phyloP scores from a whole-genome alignment of 176 grass and related monocot genomes.

The Cenchrus americanus region DNA sequence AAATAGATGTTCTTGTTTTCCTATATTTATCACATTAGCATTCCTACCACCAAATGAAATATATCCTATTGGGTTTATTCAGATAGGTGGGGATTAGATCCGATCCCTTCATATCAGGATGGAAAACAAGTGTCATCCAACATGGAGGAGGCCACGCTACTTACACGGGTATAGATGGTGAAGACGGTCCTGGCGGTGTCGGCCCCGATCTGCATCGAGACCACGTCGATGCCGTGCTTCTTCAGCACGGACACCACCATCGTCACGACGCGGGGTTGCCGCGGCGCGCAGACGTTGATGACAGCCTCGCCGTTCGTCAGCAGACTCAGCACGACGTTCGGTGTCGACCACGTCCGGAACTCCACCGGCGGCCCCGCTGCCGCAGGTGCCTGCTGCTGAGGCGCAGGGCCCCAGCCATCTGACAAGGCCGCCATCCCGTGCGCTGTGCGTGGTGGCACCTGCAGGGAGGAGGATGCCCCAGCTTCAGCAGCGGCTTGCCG shows the following conservation, averaged over 20 bases:
- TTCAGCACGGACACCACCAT: conserved; percentile 51
- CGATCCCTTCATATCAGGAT: not conserved
- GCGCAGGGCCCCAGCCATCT: not conserved
- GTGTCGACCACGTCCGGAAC: conserved; percentile 64
- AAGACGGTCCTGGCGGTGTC: conserved; percentile 36
- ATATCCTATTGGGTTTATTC: not conserved
- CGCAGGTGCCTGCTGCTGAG: not conserved
- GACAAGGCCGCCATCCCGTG: not conserved
- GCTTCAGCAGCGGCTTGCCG: not conserved
- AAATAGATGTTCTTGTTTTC: not conserved
- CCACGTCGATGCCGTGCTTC: conserved; percentile 63
- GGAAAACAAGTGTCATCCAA: not conserved
- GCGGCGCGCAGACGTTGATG: conserved; percentile 47
- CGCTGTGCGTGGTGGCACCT: not conserved
- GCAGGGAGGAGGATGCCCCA: not conserved
- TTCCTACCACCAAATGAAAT: not conserved
- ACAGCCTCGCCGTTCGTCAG: conserved; percentile 36
- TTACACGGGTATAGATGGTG: conserved; percentile 56
- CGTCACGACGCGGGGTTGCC: conserved; percentile 33
- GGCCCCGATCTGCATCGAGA: conserved; percentile 45
- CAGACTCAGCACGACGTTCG: conserved; percentile 61
- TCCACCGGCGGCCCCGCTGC: conserved; percentile 11
- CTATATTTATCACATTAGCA: too few species aligned
- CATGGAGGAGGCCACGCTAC: too few species aligned
- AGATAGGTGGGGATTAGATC: not conserved